Conservation (phyloP, 164 flowering plant genomes). For the Magnolia officinalis region DNA sequence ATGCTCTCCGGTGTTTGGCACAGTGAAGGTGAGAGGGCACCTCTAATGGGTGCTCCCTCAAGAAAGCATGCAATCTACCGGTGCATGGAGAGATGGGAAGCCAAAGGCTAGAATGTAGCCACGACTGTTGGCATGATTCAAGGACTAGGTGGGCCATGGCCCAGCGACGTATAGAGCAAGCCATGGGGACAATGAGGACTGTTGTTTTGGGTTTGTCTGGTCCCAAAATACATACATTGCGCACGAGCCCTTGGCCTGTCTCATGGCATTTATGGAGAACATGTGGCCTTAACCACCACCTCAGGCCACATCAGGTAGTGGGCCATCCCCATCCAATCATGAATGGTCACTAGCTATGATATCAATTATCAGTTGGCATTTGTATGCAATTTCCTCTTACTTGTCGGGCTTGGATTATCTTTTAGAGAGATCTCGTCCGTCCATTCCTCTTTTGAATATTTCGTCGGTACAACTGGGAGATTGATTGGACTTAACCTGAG, state of each 20-base stretch:
- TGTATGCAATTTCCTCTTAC: too few relatives aligned
- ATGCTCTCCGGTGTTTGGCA: too few relatives aligned
- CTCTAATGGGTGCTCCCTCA: too few relatives aligned
- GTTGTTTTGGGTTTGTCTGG: constrained; percentile 3
- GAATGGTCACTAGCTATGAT: too few relatives aligned
- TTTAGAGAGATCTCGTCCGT: too few relatives aligned
- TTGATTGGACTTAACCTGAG: too few relatives aligned
- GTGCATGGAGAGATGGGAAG: not conserved
- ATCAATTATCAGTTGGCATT: too few relatives aligned
- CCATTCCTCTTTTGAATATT: too few relatives aligned
- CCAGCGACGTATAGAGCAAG: not conserved
- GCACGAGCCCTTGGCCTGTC: constrained; percentile 3
- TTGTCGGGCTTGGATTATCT: too few relatives aligned
- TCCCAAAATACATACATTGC: not conserved
- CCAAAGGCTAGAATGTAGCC: not conserved
- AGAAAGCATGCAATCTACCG: too few relatives aligned
- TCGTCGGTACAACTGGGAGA: too few relatives aligned
- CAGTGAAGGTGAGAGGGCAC: too few relatives aligned
- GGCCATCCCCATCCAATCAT: not conserved
- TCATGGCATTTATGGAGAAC: not conserved
- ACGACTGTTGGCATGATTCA: not conserved
- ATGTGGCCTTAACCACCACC: constrained; percentile 1
- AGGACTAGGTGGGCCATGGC: not conserved
- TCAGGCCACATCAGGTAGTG: not conserved
- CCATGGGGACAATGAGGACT: constrained; percentile 5